Evolutionary conservation across 2,329 filamentous ascomycete species (phyloP).

Genomic region (Plenodomus tracheiphilus): DNA sequence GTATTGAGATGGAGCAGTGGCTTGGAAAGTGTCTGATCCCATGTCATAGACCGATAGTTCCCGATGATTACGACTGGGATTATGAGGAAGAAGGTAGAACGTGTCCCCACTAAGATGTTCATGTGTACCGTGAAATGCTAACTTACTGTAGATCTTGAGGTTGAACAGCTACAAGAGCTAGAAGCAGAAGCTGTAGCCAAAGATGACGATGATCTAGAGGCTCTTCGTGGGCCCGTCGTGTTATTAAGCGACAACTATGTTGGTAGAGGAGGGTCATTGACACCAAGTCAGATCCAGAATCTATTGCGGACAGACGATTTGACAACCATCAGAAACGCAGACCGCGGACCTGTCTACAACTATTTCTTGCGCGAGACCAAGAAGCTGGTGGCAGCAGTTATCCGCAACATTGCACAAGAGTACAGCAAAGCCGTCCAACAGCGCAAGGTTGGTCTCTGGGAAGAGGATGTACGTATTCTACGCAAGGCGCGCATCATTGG

Average conservation of each 20-base stretch:
- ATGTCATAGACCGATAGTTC: constrained; percentile 50
- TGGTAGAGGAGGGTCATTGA: constrained; percentile 27
- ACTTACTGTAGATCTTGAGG: constrained; percentile 60
- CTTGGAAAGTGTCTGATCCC: constrained; percentile 56
- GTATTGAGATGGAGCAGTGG: constrained; percentile 57
- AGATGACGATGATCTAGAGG: constrained; percentile 56
- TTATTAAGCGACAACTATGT: constrained; percentile 47
- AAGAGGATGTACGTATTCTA: constrained; percentile 56
- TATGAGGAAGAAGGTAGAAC: constrained; percentile 64
- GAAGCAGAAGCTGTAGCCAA: constrained; percentile 60
- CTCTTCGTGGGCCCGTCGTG: constrained; percentile 36
- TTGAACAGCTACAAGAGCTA: constrained; percentile 63
- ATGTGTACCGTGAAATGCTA: no score
- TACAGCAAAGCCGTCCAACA: constrained; percentile 58
- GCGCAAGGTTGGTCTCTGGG: constrained; percentile 61
- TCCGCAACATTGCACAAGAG: constrained; percentile 55
- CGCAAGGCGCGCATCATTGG: constrained; percentile 59
- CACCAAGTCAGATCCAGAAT: constrained; percentile 39
- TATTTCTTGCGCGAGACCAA: constrained; percentile 63
- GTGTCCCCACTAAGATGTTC: no score
- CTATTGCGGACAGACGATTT: constrained; percentile 56
- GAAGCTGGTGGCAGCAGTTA: constrained; percentile 47
- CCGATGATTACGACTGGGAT: constrained; percentile 57
- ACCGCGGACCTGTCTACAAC: constrained; percentile 69
- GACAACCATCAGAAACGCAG: constrained; percentile 59